Base-by-base conservation (phyloP, 2,329 filamentous ascomycete species). In the Phoma herbarum region DNA sequence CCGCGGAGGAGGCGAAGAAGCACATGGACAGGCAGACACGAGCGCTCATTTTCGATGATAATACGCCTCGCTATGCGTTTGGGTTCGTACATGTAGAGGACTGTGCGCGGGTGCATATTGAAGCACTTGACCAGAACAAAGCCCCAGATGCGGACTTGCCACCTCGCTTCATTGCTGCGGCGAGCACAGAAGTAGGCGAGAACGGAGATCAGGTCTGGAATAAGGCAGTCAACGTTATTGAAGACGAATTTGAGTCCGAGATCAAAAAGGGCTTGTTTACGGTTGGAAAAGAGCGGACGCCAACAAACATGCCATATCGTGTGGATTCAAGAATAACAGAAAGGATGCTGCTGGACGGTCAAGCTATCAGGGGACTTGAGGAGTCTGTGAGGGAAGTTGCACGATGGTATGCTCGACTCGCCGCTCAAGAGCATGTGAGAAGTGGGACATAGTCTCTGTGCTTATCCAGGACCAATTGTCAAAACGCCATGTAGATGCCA, bases 51-150 rank as follows among this genome's bases (percentile, higher is more conserved):
- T 76, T 76, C 59, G 68, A 74, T 33, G 68, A 68, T 10, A 55
- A 64, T 8, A 65, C 67, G 11, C 70, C 74, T 3, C 64, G 69
- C 9, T 75, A 76, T 57, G 65, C 67, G 6, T 76, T 76, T 50
- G 73, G 73, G 3, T 76, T 76, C n/a, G 71, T 75, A 25, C 65
- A 73, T 37, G 65, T 75, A 1, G 45, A 66, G 6, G 73, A 76
- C 42, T 75, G 72, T 51, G 73, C 74, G 11, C 62, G 53, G 9
- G 62, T 76, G 6, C 73, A 75, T 59, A 60, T 76, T 7, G 70
- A 72, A 52, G 69, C 71, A 1, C 51, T 76, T 11, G 53, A 74
- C 20, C 66, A 65, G 22, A 25, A 25, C 5, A 68, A 63, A 11
- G 61, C 67, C 0, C 48, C 48, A 33, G 57, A 55, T n/a, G 46